Base-by-base conservation (phyloP, 23 red algal genomes). In the Gracilaria vermiculophylla region DNA sequence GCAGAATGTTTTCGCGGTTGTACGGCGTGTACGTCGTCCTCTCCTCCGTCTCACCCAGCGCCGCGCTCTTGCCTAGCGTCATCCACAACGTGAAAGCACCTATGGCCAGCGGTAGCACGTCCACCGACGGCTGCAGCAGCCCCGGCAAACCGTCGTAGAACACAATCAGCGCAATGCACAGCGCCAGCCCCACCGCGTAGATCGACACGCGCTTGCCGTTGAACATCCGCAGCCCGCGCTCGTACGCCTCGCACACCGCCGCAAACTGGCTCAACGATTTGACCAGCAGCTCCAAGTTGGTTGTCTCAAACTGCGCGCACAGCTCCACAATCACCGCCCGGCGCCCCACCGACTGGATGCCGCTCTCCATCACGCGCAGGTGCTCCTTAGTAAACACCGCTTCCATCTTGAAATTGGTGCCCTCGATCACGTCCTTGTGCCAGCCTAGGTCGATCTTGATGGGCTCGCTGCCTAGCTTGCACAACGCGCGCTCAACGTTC, bases 51-150 rank as follows among this genome's bases (percentile, higher is more conserved):
- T 86, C 81, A 28, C 81, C 81, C 45, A 86, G 66, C n/a, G 81
- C 81, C 12, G 81, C 81, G 42, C 81, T 86, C 52, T 86, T 86
- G 27, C 81, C 81, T 23, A 86, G 25, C 49, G 81, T 86, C 81
- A 86, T 86, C 81, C 81, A 86, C 31, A 86, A 50, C 43, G 81
- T 86, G 41, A 69, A 86, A 10, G 81, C 81, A 48, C 81, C 81
- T 10, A 86, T 43, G 11, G 81, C 81, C 60, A 86, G 66, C 23
- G 81, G 67, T 14, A 86, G 35, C 14, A 86, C 81, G 44, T 86
- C 81, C 23, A 43, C 66, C 9, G 20, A 33, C 35, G 81, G 81
- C 52, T 69, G 36, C 24, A 74, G 32, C 32, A 86, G 31, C 43
- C 81, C 66, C 0, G 25, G 33, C n/a, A 72, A 35, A 4, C 66